phyloP scores from a whole-genome alignment of 176 grass and related monocot species.

The Bolboschoenus planiculmis region DNA sequence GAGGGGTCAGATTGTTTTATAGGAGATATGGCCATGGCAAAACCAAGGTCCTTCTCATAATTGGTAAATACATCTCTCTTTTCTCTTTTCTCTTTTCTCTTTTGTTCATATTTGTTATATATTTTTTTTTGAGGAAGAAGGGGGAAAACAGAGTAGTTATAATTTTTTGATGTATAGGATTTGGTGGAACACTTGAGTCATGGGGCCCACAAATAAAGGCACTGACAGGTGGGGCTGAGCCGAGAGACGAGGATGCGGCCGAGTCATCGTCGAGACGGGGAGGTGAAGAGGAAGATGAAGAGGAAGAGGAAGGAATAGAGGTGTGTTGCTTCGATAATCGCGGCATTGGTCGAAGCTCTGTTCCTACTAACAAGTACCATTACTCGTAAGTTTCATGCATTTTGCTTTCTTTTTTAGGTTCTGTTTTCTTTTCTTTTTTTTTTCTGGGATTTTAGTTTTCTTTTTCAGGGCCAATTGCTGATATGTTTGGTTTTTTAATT shows the following conservation, averaged over 20 bases:
- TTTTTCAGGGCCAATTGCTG: not conserved
- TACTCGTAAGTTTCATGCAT: constrained; percentile 41
- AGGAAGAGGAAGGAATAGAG: constrained; percentile 48
- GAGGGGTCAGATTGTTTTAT: constrained; percentile 39
- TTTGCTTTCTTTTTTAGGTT: not conserved
- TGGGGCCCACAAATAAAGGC: constrained; percentile 66
- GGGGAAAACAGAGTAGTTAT: not conserved
- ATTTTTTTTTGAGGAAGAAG: not conserved
- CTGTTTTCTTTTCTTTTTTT: not conserved
- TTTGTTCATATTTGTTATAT: not conserved
- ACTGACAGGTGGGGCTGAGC: constrained; percentile 33
- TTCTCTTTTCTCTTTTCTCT: not conserved
- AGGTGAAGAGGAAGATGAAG: not conserved
- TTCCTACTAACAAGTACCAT: constrained; percentile 36
- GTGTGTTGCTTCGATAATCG: constrained; percentile 80
- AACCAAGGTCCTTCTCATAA: constrained; percentile 65
- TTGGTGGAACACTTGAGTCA: constrained; percentile 56
- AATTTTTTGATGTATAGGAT: constrained; percentile 31
- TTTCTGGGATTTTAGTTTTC: not conserved
- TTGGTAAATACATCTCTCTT: constrained; percentile 27
- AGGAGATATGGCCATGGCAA: constrained; percentile 43
- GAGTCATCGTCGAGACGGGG: not conserved
- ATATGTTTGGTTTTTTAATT: not conserved
- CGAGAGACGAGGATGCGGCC: constrained; percentile 37
- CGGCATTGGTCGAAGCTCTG: constrained; percentile 55